Evolutionary conservation across 805 yeast genomes (phyloP).

Genomic region (Jamesozyma jinghongensis): DNA sequence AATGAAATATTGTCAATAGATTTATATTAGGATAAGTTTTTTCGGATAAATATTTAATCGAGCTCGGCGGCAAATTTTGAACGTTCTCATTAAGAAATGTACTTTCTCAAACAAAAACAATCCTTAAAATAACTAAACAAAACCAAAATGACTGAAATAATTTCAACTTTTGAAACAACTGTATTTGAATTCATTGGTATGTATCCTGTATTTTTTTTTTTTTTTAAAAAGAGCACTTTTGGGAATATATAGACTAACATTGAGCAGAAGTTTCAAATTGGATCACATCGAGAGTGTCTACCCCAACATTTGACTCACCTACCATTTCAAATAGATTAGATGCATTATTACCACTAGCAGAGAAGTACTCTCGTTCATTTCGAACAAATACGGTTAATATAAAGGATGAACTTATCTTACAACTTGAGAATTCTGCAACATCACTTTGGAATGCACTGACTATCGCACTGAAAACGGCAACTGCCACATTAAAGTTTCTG

Average conservation of each 20-base stretch:
- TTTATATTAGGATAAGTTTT: not conserved
- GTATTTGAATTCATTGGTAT: slow-evolving; percentile 19
- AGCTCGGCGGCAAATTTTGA: not conserved
- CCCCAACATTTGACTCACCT: not conserved
- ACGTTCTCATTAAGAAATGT: too few species aligned
- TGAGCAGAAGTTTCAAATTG: too few species aligned
- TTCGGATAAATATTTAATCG: not conserved
- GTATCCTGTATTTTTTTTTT: not conserved
- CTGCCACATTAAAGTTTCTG: slow-evolving; percentile 4
- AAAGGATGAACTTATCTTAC: slow-evolving; percentile 12
- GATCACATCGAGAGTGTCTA: too few species aligned
- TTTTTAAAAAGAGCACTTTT: not conserved
- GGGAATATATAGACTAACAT: not conserved
- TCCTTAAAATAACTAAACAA: not conserved
- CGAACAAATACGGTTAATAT: slow-evolving; percentile 16
- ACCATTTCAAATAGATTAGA: slow-evolving; percentile 9
- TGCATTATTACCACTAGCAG: slow-evolving; percentile 27
- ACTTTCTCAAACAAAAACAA: too few species aligned
- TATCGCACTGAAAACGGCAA: slow-evolving; percentile 17
- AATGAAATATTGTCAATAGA: not conserved
- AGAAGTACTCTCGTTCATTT: slow-evolving; percentile 26
- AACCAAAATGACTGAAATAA: slow-evolving; percentile 9
- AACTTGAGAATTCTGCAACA: slow-evolving; percentile 27
- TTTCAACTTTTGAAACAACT: slow-evolving; percentile 13
- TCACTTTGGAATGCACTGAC: slow-evolving; percentile 33